Evolutionary conservation across 768 basidiomycete species (phyloP), one percentile per base, ranked within the genome.

Genomic region (Amanita pallidorosea): DNA sequence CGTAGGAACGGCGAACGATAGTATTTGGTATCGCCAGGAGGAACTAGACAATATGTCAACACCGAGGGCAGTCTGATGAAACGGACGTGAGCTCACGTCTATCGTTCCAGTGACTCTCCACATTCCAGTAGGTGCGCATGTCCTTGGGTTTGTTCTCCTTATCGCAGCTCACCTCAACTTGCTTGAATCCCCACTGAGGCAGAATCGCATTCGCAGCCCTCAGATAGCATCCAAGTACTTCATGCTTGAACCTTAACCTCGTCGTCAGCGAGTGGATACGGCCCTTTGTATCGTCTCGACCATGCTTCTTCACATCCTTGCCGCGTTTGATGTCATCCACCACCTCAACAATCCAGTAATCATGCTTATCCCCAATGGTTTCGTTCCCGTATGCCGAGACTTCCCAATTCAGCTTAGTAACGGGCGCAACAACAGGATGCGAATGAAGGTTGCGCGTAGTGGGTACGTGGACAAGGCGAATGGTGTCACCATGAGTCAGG

Each of bases 101-200:
- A 50, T 92, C 85, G 63, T 99, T 99, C 88, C 86, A 92, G 64
- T 99, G 96, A 60, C 82, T 88, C 66, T 99, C 96, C 49, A 99
- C 88, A 63, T 99, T 99, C 96, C 96, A 99, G 60, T 92, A 88
- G 3, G 93, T 95, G 65, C 92, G 89, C 15, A 74, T 61, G 64
- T 97, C 88, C 15, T 69, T 72, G 1, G 81, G 82, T 58, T 88
- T 79, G 58, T 93, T 87, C 64, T 90, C 85, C 67, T 88, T 89
- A 49, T 85, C 85, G 65, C 96, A 99, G 57, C 81, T 87, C 43
- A 97, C 94, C 65, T 99, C 96, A 47, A 97, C 76, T 69, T 99
- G 95, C 69, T 99, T 98, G 77, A 96, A 98, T 9, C 95, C 95
- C 96, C 96, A 99, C 66, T 95, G 90, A 1, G 96, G 96, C 35